Conservation (phyloP, 2,329 filamentous ascomycete genomes). For the Metarhizium guizhouense region DNA sequence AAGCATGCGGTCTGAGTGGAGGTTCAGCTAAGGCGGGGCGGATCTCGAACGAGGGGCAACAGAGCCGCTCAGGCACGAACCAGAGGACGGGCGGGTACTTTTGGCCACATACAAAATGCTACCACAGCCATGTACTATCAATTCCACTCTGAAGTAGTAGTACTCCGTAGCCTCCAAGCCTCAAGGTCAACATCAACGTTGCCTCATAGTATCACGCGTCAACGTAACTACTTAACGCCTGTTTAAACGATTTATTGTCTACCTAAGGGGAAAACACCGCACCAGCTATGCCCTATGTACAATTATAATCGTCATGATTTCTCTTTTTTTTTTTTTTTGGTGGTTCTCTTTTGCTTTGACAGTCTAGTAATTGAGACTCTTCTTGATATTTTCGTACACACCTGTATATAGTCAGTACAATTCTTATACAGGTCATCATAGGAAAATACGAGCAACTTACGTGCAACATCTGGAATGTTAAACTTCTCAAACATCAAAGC, state of each 20-base stretch:
- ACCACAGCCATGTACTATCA: neutral
- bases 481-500: conserved; percentile 73
- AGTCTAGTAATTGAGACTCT: conserved; percentile 51
- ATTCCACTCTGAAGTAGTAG: neutral
- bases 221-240: neutral
- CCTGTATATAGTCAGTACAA: conserved; percentile 33
- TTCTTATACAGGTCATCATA: neutral
- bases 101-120: neutral
- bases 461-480: conserved; percentile 75
- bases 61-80: neutral
- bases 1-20: conserved; percentile 1
- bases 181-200: too few species aligned
- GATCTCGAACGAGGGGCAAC: neutral
- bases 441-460: conserved; percentile 45
- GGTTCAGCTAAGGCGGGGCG: conserved; percentile 15
- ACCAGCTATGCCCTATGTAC: conserved; percentile 2
- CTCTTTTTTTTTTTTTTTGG: neutral
- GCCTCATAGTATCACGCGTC: too few species aligned
- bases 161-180: neutral
- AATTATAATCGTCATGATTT: neutral
- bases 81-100: neutral
- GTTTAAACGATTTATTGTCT: neutral
- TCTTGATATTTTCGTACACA: conserved; percentile 63
- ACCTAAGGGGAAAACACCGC: neutral
- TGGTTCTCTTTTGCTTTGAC: neutral